A percentile compares a stretch with the other conserved stretches of the same genome.
Conservation (phyloP, 2,329 filamentous ascomycete genomes). For the Amesomyces nigricolor region DNA sequence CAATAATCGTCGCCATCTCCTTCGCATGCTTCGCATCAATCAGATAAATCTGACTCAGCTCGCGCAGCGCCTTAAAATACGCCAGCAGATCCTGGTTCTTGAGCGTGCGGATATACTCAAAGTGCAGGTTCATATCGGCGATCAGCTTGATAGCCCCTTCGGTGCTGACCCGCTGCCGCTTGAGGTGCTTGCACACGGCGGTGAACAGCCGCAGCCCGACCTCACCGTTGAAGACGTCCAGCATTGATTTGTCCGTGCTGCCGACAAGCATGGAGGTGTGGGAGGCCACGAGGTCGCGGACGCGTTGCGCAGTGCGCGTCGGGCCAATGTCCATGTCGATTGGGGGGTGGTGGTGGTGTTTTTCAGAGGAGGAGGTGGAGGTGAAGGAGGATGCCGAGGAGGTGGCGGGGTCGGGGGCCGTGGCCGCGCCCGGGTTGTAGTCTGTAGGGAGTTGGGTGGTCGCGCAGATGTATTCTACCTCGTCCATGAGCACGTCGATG, state of each 20-base stretch:
- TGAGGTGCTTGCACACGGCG: conserved; percentile 92
- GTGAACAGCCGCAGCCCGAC: conserved; percentile 89
- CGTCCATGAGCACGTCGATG: conserved; percentile 96
- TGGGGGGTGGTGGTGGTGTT: conserved; percentile 12
- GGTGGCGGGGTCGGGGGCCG: conserved; percentile 10
- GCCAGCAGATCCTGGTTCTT: conserved; percentile 76
- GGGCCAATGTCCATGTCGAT: conserved; percentile 56
- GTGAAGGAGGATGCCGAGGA: conserved; percentile 2
- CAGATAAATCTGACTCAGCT: conserved; percentile 91
- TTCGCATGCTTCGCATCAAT: conserved; percentile 84
- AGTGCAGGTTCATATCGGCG: conserved; percentile 93
- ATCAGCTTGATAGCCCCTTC: conserved; percentile 89
- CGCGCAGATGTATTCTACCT: conserved; percentile 91
- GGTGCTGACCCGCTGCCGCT: conserved; percentile 86
- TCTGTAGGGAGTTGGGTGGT: conserved; percentile 82
- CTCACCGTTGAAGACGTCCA: conserved; percentile 98
- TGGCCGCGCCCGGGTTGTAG: conserved; percentile 63
- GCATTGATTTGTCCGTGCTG: conserved; percentile 94
- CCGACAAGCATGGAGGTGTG: conserved; percentile 92
- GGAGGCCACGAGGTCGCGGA: conserved; percentile 78
- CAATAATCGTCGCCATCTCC: conserved; percentile 91
- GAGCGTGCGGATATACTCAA: conserved; percentile 74
- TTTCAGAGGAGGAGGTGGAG: conserved; percentile 7
- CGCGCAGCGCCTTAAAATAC: conserved; percentile 87
- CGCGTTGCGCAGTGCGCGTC: conserved; percentile 69